phyloP scores from a whole-genome alignment of 2,329 filamentous ascomycete genomes.

The Stachybotrys chlorohalonatus region DNA sequence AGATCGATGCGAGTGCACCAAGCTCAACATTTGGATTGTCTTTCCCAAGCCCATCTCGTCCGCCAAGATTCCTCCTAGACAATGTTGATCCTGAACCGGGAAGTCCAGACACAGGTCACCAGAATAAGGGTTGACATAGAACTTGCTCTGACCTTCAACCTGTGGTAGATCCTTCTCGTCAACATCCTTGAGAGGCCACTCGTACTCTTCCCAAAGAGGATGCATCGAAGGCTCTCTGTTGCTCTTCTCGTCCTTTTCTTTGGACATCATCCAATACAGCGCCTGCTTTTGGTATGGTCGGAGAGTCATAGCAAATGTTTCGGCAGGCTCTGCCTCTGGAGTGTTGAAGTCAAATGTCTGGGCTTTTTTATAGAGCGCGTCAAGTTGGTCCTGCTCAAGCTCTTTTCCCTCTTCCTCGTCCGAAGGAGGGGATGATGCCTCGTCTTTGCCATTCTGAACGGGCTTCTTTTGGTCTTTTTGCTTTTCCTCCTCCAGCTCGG shows the following conservation, averaged over 20 bases:
- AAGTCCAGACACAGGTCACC: slow-evolving; percentile 89
- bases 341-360: slow-evolving; percentile 95
- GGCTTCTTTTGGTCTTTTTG: slow-evolving; percentile 41
- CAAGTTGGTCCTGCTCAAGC: slow-evolving; percentile 90
- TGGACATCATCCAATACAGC: slow-evolving; percentile 90
- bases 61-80: slow-evolving; percentile 83
- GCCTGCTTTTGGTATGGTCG: slow-evolving; percentile 94
- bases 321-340: slow-evolving; percentile 73
- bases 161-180: slow-evolving; percentile 67
- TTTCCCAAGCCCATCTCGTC: slow-evolving; percentile 98
- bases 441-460: slow-evolving; percentile 15
- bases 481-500: slow-evolving; percentile 76
- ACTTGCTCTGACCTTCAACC: slow-evolving; percentile 58
- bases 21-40: slow-evolving; percentile 95
- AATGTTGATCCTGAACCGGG: slow-evolving; percentile 88
- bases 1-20: slow-evolving; percentile 76
- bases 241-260: slow-evolving; percentile 72
- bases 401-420: slow-evolving; percentile 80
- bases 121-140: slow-evolving; percentile 96
- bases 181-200: slow-evolving; percentile 79
- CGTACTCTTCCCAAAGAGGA: slow-evolving; percentile 93
- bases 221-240: slow-evolving; percentile 80
- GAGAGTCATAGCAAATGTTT: slow-evolving; percentile 73
- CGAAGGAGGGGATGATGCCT: slow-evolving; percentile 45
- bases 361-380: slow-evolving; percentile 88